Evolutionary conservation across 208 protist genomes (phyloP).

Genomic region (Strigomonas culicis): DNA sequence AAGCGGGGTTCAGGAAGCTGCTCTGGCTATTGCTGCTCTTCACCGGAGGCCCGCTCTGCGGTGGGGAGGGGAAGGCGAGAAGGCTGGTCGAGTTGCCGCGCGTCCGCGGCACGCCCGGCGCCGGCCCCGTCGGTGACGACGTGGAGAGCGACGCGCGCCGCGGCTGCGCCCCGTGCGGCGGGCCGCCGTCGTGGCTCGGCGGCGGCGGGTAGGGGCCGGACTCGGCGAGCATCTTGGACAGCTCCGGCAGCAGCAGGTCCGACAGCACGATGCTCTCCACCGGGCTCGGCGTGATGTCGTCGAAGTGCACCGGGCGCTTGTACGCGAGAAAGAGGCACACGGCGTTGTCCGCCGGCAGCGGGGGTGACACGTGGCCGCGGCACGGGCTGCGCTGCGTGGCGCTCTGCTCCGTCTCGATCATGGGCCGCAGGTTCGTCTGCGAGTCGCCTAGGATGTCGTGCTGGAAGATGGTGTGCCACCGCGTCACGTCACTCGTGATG

Average conservation of each 20-base stretch:
- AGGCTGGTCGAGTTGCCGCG: background rate
- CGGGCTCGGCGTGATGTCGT: slow-evolving; percentile 54
- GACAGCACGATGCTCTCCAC: slow-evolving; percentile 32
- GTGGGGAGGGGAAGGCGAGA: background rate
- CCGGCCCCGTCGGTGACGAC: background rate
- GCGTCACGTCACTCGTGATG: slow-evolving; percentile 66
- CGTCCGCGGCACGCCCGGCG: background rate
- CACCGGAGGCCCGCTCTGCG: background rate
- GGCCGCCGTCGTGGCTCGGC: background rate
- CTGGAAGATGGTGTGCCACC: slow-evolving; percentile 82
- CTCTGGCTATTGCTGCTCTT: slow-evolving; percentile 1
- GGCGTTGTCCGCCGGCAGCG: background rate
- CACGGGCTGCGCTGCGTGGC: background rate
- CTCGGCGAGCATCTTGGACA: slow-evolving; percentile 26
- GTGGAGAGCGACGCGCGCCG: too few species aligned
- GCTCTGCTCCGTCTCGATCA: background rate
- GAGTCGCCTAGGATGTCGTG: slow-evolving; percentile 52
- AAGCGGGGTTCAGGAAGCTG: too few species aligned
- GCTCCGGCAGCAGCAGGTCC: slow-evolving; percentile 35
- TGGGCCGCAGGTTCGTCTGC: slow-evolving; percentile 11
- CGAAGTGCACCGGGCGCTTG: slow-evolving; percentile 72
- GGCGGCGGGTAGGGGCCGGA: slow-evolving; percentile 3
- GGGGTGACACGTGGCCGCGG: background rate
- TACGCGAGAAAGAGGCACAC: slow-evolving; percentile 78
- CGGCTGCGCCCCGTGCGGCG: too few species aligned